Conservation (phyloP, 176 grass and related monocot genomes). For the Panicum miliaceum region DNA sequence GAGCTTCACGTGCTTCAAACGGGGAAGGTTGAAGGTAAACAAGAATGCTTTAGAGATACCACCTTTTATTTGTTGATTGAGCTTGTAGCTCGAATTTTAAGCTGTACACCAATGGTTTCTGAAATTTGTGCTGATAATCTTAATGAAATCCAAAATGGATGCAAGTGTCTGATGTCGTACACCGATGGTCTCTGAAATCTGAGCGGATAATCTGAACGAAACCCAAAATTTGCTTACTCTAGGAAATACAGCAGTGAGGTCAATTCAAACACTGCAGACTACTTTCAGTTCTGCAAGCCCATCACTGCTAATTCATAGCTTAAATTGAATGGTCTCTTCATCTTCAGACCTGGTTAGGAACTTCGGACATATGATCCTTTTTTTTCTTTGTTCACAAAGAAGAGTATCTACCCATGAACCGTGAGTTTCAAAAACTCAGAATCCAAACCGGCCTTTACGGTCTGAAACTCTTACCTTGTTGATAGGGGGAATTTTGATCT, state of each 20-base stretch:
- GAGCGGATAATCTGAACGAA: background rate
- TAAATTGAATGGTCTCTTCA: background rate
- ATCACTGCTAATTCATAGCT: background rate
- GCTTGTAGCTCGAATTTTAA: background rate
- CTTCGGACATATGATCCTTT: background rate
- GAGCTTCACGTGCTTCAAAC: background rate
- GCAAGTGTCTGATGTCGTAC: background rate
- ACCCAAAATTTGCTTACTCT: background rate
- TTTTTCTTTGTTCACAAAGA: background rate
- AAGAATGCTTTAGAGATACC: background rate
- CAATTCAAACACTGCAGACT: background rate
- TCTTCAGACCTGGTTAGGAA: background rate
- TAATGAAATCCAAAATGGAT: background rate
- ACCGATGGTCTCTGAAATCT: constrained; percentile 14
- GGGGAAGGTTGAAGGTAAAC: background rate
- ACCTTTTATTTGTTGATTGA: background rate
- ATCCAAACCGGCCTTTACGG: no score
- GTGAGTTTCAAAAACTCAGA: background rate
- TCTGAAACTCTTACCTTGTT: background rate
- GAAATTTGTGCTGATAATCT: no score
- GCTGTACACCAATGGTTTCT: no score
- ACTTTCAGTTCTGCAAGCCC: background rate
- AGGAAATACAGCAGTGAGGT: background rate
- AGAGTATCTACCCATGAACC: background rate
- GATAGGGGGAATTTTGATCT: background rate